phyloP scores from a whole-genome alignment of 2,329 filamentous ascomycete species.

The Colletotrichum sp. region DNA sequence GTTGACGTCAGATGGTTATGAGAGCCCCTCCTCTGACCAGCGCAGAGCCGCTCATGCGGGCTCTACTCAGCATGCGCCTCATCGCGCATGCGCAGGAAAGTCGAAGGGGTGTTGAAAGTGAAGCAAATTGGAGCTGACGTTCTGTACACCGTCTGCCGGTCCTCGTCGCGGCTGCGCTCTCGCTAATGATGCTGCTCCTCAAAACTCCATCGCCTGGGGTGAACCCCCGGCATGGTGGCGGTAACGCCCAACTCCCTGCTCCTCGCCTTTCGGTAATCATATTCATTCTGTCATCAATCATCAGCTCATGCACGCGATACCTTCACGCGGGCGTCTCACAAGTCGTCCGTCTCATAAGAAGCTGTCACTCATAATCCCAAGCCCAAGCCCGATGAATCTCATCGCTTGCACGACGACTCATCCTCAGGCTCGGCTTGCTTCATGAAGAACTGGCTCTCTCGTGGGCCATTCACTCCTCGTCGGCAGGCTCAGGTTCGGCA shows the following conservation, averaged over 20 bases:
- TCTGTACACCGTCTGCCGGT: not conserved
- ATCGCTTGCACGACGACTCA: not conserved
- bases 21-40: not conserved
- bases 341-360: not conserved
- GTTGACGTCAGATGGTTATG: not conserved
- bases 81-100: not conserved
- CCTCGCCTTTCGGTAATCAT: not conserved
- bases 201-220: not conserved
- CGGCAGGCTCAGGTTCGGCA: not conserved
- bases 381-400: not conserved
- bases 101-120: not conserved
- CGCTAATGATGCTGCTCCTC: not conserved
- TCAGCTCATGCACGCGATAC: not conserved
- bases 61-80: not conserved
- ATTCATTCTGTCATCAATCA: not conserved
- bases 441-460: not conserved
- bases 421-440: not conserved
- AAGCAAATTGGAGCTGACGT: not conserved
- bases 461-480: not conserved
- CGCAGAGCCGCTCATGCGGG: not conserved
- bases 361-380: not conserved
- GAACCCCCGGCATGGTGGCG: not conserved
- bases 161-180: not conserved
- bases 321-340: not conserved
- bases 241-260: not conserved